Evolutionary conservation across 2,329 filamentous ascomycete genomes (phyloP).

Genomic region (Scortechinia acanthostroma): DNA sequence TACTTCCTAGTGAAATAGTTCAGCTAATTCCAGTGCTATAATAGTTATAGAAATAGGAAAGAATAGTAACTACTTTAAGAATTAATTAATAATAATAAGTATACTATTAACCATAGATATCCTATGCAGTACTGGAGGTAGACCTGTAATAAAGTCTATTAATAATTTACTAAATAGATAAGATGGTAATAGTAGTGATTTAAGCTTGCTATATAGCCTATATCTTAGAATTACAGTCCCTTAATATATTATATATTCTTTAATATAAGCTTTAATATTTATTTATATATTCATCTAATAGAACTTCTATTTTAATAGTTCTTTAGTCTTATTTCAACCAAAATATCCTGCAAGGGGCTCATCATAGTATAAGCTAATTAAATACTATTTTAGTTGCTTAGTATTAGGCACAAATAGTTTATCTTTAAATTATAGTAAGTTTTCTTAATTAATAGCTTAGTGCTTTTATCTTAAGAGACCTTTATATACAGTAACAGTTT

Average conservation of each 20-base stretch:
- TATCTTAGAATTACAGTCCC: background rate
- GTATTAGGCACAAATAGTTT: background rate
- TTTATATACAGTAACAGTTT: too few species aligned
- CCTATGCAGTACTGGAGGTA: background rate
- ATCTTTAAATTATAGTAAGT: background rate
- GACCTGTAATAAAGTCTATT: background rate
- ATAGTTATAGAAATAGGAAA: background rate
- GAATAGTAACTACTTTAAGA: background rate
- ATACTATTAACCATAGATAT: background rate
- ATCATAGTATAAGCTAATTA: background rate
- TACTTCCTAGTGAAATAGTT: background rate
- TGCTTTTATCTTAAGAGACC: too few species aligned
- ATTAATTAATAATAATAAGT: background rate
- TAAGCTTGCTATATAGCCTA: background rate
- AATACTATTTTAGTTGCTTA: background rate
- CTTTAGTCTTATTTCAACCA: background rate
- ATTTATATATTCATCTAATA: background rate
- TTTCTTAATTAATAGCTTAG: background rate
- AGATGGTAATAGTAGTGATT: background rate
- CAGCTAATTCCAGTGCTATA: background rate
- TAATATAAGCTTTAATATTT: background rate
- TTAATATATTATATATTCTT: background rate
- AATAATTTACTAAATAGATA: background rate
- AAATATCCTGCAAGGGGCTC: background rate
- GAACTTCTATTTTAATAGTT: background rate